A percentile compares a stretch with the other conserved stretches of the same genome.
These are phyloP conservation scores for Vigna mungo DNA, from an alignment of 306 rosid species.

Conservation along the genomic window DNA sequence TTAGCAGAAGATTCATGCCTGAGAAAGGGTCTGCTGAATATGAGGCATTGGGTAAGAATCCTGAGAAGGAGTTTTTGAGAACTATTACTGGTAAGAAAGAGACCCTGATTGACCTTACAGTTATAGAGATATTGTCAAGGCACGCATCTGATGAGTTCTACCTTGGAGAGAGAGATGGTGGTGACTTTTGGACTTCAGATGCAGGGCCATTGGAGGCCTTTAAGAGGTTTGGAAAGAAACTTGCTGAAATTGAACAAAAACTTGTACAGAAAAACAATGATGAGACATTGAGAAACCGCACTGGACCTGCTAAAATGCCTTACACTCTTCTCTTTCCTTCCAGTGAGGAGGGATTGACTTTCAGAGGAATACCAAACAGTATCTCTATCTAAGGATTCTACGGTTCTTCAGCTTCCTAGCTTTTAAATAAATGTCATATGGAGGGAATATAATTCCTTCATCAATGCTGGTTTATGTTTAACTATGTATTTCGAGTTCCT, in stretches of 20 bases:
- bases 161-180: conserved; percentile 56
- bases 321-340: conserved; percentile 70
- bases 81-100: conserved; percentile 64
- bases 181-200: conserved; percentile 42
- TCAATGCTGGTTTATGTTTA: not conserved
- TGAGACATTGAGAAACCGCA: conserved; percentile 33
- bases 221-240: conserved; percentile 41
- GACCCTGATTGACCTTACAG: conserved; percentile 57
- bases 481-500: not conserved
- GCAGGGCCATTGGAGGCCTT: conserved; percentile 36
- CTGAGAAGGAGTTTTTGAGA: conserved; percentile 52
- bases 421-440: conserved; percentile 12
- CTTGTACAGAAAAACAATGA: conserved; percentile 20
- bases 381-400: conserved; percentile 47
- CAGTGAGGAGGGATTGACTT: conserved; percentile 65
- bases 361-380: conserved; percentile 76
- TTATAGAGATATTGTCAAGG: conserved; percentile 69
- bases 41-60: conserved; percentile 54
- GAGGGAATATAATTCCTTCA: conserved; percentile 22
- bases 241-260: conserved; percentile 36
- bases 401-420: not conserved
- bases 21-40: conserved; percentile 57
- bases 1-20: conserved; percentile 64
- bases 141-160: conserved; percentile 68
- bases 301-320: conserved; percentile 58